Evolutionary conservation across 2,329 filamentous ascomycete species (phyloP), one percentile per base, ranked within the genome.

Genomic region (Dactylonectria estremocensis): DNA sequence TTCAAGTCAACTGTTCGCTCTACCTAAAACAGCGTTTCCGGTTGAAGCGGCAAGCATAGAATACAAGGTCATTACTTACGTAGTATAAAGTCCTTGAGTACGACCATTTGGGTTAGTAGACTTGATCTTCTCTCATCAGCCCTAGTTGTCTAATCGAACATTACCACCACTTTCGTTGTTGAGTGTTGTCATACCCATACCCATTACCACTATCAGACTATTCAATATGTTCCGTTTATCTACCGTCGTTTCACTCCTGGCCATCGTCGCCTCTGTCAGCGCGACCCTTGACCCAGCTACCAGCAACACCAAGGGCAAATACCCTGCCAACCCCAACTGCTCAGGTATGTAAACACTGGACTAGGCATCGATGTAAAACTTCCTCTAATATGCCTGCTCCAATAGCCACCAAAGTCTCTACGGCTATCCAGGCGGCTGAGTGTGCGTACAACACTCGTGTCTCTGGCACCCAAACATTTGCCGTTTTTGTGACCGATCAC

Each of bases 391-490:
- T 1, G 10, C 9, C 28, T 0, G 3, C 2, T 11, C 2, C 8
- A 5, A 24, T 22, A 75, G 73, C 73, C 24, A 60, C 73, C 40
- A 76, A 76, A 52, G 65, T 58, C 50, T 74, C 73, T 11, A 69
- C 67, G 3, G 73, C 72, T 6, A 75, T 75, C 20, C 73, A 75
- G 62, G 73, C 73, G 1, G 73, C 73, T 54, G 73, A 75, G 46
- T 75, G 73, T 14, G 70, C 73, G 6, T 70, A 74, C 61, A 75
- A 75, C 66, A 76, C 73, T 8, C 73, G 73, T 4, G 73, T 75
- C 24, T 70, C 70, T 1, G 73, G 72, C 49, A 63, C 67, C 13
- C 73, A 75, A 66, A 76, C 73, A 16, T 75, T 75, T 56, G 73
- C 73, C 8, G 57, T 75, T 48, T 75, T 76, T 70, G 64, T 62